Evolutionary conservation across 352 stramenopile species (phyloP), one percentile per base, ranked within the genome.

Genomic region (Pythium dissotocum): DNA sequence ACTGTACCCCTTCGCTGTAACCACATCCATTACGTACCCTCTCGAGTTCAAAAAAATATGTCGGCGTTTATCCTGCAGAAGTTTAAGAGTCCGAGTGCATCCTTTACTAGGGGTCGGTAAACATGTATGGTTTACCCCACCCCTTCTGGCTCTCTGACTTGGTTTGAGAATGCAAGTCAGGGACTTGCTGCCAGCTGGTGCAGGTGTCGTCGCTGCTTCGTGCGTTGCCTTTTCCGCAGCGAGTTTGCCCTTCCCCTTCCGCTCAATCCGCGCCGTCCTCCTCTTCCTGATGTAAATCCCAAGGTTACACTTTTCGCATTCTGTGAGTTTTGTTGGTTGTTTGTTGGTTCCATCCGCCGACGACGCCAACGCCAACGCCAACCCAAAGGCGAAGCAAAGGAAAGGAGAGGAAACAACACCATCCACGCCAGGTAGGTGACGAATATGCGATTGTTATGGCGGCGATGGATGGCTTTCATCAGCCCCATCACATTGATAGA

Each of bases 301-400:
- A 32, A 32, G 46, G 46, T 53, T 53, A 53, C 46, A 53, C 46
- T 53, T 53, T 32, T 7, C 40, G 12, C 40, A 48, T 10, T 28
- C 14, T 52, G 44, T 52, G 44, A 30, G 46, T 32, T 32, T 18
- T 53, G 18, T 28, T 53, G 18, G 46, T 28, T 32, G 46, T 53
- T 53, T 53, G 46, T 53, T 53, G 46, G 18, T 53, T 53, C 46
- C 46, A 53, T 53, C 46, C 44, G 44, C n/a, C 46, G 8, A 53
- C 38, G 21, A 24, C 21, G 18, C 46, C 46, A 53, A 53, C 46
- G 46, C 46, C n/a, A 53, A 53, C 46, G 44, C 13, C 44, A 26
- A 53, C n/a, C 12, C 40, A 13, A 48, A 21, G 40, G 46, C 9
- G 14, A 49, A 52, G 44, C 6, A 32, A 53, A 53, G n/a, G n/a